phyloP scores from a whole-genome alignment of 306 rosid species.

The Arachis stenosperma region DNA sequence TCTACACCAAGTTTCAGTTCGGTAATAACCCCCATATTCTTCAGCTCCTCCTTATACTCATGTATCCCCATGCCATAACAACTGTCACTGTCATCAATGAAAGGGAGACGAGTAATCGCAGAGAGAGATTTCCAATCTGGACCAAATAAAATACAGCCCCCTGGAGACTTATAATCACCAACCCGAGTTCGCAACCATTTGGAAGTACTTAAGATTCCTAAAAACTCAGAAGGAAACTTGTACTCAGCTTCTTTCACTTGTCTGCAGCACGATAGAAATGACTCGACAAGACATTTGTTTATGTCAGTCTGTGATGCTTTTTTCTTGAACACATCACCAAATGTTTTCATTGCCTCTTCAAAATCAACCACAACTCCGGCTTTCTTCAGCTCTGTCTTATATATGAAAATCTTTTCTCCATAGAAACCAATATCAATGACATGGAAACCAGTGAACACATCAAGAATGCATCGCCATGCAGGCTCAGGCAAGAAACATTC shows the following conservation, averaged over 20 bases:
- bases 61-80: conserved; percentile 46
- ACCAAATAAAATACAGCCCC: conserved; percentile 59
- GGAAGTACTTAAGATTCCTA: conserved; percentile 15
- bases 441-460: conserved; percentile 52
- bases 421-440: conserved; percentile 53
- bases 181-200: conserved; percentile 61
- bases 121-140: conserved; percentile 58
- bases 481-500: conserved; percentile 50
- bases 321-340: conserved; percentile 45
- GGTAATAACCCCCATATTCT: conserved; percentile 55
- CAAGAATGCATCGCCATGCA: conserved; percentile 59
- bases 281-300: conserved; percentile 38
- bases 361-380: conserved; percentile 59
- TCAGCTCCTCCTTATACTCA: conserved; percentile 51
- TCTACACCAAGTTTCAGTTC: conserved; percentile 51
- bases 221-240: conserved; percentile 36
- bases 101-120: conserved; percentile 57
- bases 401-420: conserved; percentile 28
- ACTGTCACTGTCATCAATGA: conserved; percentile 55
- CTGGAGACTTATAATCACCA: conserved; percentile 49
- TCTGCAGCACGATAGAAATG: conserved; percentile 51
- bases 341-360: conserved; percentile 48
- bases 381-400: conserved; percentile 39
- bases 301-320: conserved; percentile 38
- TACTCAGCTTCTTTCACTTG: conserved; percentile 7